Conservation (phyloP, 2,329 filamentous ascomycete species). For the Arachnopeziza araneosa region DNA sequence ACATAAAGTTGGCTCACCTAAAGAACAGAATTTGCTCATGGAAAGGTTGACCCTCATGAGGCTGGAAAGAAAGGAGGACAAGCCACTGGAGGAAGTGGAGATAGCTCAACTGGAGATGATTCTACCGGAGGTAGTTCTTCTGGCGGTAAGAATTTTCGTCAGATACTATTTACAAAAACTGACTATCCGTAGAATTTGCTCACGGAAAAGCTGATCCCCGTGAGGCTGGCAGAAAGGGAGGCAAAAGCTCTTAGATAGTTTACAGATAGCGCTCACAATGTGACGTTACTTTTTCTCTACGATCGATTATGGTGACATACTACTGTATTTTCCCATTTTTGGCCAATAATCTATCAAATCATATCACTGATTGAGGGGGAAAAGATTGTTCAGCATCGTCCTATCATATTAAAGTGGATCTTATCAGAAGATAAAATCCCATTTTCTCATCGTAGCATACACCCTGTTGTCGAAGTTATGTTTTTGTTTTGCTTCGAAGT, state of each 20-base stretch:
- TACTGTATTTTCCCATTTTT: too few relatives aligned
- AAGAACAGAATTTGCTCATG: conserved; percentile 33
- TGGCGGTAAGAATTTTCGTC: neutral
- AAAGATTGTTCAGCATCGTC: too few relatives aligned
- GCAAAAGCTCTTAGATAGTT: conserved; percentile 5
- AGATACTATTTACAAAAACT: neutral
- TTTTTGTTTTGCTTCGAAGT: too few relatives aligned
- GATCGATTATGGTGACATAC: too few relatives aligned
- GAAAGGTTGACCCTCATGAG: conserved; percentile 37
- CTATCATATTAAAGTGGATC: too few relatives aligned
- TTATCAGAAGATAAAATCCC: too few relatives aligned
- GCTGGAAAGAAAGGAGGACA: conserved; percentile 36
- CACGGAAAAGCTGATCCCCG: conserved; percentile 35
- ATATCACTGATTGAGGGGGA: too few relatives aligned
- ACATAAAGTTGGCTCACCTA: neutral
- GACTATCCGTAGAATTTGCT: conserved; percentile 27
- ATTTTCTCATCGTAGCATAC: too few relatives aligned
- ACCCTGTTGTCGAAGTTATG: too few relatives aligned
- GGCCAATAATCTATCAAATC: too few relatives aligned
- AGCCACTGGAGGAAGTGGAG: conserved; percentile 4
- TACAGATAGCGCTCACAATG: neutral
- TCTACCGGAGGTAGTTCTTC: neutral
- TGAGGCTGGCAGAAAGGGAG: conserved; percentile 35
- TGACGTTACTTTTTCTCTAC: too few relatives aligned
- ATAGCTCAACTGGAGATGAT: neutral